Percentiles rank a stretch among this genome's conserved stretches.
Conservation (phyloP, 768 basidiomycete genomes). For the Sarcodon aspratus region DNA sequence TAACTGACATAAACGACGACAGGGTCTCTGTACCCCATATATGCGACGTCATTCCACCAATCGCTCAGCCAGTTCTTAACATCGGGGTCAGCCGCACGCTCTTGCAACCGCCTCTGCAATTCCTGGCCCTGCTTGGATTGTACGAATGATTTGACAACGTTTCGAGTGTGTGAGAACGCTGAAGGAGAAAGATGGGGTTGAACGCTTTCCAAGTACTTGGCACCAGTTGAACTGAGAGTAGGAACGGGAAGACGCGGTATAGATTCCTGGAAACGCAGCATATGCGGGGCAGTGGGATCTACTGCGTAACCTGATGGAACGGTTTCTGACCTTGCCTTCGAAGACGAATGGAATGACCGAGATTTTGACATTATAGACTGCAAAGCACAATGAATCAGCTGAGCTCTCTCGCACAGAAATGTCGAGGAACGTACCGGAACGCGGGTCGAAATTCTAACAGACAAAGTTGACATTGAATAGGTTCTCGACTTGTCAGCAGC, state of each 20-base stretch:
- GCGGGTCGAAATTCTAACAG: no score
- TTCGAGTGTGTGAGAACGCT: slow-evolving; percentile 47
- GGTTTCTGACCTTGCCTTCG: slow-evolving; percentile 17
- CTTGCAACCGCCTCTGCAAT: slow-evolving; percentile 70
- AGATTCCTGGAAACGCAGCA: slow-evolving; percentile 57
- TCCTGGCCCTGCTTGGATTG: slow-evolving; percentile 53
- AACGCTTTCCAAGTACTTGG: slow-evolving; percentile 84
- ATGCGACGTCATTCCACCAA: slow-evolving; percentile 97
- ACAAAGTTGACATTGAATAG: no score
- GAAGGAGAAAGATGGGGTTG: slow-evolving; percentile 61
- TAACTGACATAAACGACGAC: slow-evolving; percentile 92
- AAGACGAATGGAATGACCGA: slow-evolving; percentile 20
- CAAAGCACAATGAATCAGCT: no score
- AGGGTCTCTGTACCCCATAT: slow-evolving; percentile 81
- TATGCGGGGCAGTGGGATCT: slow-evolving; percentile 48
- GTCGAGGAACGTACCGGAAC: no score
- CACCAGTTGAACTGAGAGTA: slow-evolving; percentile 64
- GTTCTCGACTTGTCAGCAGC: no score
- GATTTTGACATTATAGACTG: slow-evolving; percentile 9
- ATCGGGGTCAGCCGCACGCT: slow-evolving; percentile 51
- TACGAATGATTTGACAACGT: slow-evolving; percentile 57
- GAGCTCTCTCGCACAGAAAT: no score
- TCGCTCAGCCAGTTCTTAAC: slow-evolving; percentile 82
- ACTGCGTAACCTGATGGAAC: slow-evolving; percentile 35
- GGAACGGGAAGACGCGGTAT: slow-evolving; percentile 80